Evolutionary conservation across 1,139 yeast species (phyloP).

Genomic region (Groenewaldozyma sp.): DNA sequence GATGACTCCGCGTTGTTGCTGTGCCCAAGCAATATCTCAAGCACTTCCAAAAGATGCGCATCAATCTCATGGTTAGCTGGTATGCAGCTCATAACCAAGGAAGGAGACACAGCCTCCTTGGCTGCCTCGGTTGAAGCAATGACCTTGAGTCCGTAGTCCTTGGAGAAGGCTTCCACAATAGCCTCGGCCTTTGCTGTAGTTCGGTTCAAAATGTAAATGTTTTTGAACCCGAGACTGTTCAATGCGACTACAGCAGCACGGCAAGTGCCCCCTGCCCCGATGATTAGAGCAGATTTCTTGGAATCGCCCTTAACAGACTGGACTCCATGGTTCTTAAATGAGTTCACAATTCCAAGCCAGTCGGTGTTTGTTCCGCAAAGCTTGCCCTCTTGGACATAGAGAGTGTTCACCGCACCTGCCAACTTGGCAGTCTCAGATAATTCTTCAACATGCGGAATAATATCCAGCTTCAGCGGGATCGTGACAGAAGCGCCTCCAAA

Average conservation of each 20-base stretch:
- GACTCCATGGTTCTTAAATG: constrained; percentile 54
- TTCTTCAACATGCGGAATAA: constrained; percentile 55
- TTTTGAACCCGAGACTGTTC: constrained; percentile 64
- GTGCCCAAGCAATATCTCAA: constrained; percentile 31
- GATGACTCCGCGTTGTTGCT: constrained; percentile 32
- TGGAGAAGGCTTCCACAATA: constrained; percentile 54
- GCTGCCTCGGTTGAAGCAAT: constrained; percentile 36
- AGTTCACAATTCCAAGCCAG: constrained; percentile 78
- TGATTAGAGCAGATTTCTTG: constrained; percentile 38
- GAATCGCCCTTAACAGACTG: constrained; percentile 31
- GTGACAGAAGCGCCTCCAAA: constrained; percentile 92
- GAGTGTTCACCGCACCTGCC: constrained; percentile 93
- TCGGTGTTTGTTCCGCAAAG: constrained; percentile 88
- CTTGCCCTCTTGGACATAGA: constrained; percentile 47
- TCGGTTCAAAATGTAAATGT: constrained; percentile 75
- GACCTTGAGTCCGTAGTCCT: constrained; percentile 48
- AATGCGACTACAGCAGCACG: constrained; percentile 92
- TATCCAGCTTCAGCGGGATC: constrained; percentile 78
- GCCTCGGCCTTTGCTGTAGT: constrained; percentile 57
- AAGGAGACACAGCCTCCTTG: constrained; percentile 31
- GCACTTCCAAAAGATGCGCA: constrained; percentile 32
- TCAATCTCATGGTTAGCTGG: constrained; percentile 83
- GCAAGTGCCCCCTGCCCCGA: constrained; percentile 98
- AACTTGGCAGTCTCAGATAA: constrained; percentile 55
- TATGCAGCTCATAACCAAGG: constrained; percentile 71